Conservation (phyloP, 2,329 filamentous ascomycete genomes). For the Claviceps digitariae region DNA sequence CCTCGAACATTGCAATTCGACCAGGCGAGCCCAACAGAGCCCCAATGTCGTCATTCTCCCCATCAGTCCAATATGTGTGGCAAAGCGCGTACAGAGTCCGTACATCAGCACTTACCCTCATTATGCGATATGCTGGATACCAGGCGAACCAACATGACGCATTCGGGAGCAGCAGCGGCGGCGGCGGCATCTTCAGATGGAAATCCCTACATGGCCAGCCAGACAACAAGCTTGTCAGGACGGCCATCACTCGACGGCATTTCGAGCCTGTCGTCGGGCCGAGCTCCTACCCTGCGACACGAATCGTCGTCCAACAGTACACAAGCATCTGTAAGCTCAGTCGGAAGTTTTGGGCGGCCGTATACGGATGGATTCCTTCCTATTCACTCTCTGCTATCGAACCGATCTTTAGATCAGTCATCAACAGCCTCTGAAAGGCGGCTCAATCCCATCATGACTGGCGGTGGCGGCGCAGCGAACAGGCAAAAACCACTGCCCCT, state of each 20-base stretch:
- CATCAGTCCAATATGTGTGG: slow-evolving; percentile 17
- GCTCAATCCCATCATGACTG: slow-evolving; percentile 3
- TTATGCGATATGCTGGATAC: slow-evolving; percentile 35
- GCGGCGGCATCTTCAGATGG: slow-evolving; percentile 2
- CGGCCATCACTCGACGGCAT: slow-evolving; percentile 14
- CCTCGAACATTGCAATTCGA: slow-evolving; percentile 27
- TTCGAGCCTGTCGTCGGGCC: slow-evolving; percentile 15
- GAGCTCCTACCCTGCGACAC: slow-evolving; percentile 27
- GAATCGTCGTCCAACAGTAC: slow-evolving; percentile 33
- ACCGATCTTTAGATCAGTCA: slow-evolving; percentile 18
- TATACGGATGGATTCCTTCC: slow-evolving; percentile 37
- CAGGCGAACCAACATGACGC: slow-evolving; percentile 11
- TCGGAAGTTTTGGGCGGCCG: slow-evolving; percentile 22
- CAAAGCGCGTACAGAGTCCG: slow-evolving; percentile 10
- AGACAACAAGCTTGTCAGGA: not conserved
- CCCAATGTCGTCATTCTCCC: slow-evolving; percentile 14
- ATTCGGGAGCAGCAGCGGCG: slow-evolving; percentile 5
- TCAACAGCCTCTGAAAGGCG: slow-evolving; percentile 8
- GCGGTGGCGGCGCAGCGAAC: slow-evolving; percentile 11
- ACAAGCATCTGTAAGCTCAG: slow-evolving; percentile 26
- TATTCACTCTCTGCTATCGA: slow-evolving; percentile 39
- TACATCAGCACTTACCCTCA: slow-evolving; percentile 28
- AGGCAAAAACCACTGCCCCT: slow-evolving; percentile 12
- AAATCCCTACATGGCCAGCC: not conserved
- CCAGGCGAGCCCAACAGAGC: slow-evolving; percentile 13